Conservation (phyloP, 306 rosid genomes). For the Medicago arabica region DNA sequence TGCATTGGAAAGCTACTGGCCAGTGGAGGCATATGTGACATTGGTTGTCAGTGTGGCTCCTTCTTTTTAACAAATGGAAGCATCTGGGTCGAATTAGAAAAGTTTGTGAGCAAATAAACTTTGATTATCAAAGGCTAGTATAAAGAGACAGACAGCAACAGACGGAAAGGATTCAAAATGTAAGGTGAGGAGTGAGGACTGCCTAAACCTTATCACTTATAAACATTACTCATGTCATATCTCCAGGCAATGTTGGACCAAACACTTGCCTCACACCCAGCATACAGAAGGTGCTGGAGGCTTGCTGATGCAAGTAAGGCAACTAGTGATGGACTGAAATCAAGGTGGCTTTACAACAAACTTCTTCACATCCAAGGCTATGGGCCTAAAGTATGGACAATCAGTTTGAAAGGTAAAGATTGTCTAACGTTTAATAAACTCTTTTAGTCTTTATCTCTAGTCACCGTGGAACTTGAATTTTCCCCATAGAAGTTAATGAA, state of each 20-base stretch:
- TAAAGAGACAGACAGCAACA: background rate
- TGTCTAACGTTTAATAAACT: background rate
- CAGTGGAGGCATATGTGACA: background rate
- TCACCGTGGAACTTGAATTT: background rate
- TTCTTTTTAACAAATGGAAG: background rate
- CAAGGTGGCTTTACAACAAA: background rate
- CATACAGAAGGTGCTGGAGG: background rate
- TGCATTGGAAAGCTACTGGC: slow-evolving; percentile 1
- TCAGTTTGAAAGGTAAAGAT: background rate
- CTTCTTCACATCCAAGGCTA: slow-evolving; percentile 1
- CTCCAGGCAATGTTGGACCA: background rate
- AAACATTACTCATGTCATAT: background rate
- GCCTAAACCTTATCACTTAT: background rate
- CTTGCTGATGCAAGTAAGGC: slow-evolving; percentile 6
- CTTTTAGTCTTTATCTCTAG: background rate
- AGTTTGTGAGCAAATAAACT: background rate
- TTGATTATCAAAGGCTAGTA: background rate
- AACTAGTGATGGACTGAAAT: background rate
- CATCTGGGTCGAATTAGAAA: background rate
- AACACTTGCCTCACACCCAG: background rate
- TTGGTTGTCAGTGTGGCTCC: slow-evolving; percentile 2
- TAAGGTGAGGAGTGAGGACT: background rate
- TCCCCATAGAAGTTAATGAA: background rate
- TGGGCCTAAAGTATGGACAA: background rate
- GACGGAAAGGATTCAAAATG: background rate